Base-by-base conservation (phyloP, 1,284 basidiomycete genomes). In the Trametes hirsuta region DNA sequence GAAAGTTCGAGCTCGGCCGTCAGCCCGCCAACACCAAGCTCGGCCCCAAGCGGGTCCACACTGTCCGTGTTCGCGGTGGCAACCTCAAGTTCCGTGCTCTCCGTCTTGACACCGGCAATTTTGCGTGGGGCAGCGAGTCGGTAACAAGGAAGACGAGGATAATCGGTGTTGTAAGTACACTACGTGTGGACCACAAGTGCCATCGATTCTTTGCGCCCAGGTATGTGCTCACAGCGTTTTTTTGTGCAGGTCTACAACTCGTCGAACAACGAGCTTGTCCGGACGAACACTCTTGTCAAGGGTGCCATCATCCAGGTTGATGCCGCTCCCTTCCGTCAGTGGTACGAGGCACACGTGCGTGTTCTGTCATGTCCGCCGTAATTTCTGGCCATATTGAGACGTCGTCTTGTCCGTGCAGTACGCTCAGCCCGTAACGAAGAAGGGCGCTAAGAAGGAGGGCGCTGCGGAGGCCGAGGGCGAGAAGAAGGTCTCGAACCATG, bases 1-100 rank as follows among this genome's bases (percentile, higher is more conserved):
- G 95, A 90, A 97, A 97, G 83, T 97, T 97, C 81, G 95, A 97
- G 85, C 90, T 97, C 75, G 95, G 94, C 76, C 94, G 95, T 77
- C 95, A 97, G 78, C 82, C 95, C 61, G 96, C 95, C 67, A 94
- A 83, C 86, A 98, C 95, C 76, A 97, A 93, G 84, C 88, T 98
- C 68, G 94, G 95, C 59, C 74, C 89, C 63, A 98, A 97, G 84
- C 92, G 95, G 66, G 82, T 98, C 72, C 95, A 97, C 83, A 85
- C 87, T 54, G 95, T 98, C 66, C 93, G 95, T 74, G 90, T 91
- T 53, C 93, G 96, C 74, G 95, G 95, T 70, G 95, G 95, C 58
- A 97, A 95, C 84, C 67, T 85, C 78, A 98, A 98, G 80, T 90
- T 89, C 83, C 89, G 95, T 69, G 96, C 96, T 55, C 88, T 98